Percentiles rank a stretch among this genome's conserved stretches.
These are phyloP conservation scores for Candida manassasensis DNA, from an alignment of 805 yeast species.

Conservation along the genomic window DNA sequence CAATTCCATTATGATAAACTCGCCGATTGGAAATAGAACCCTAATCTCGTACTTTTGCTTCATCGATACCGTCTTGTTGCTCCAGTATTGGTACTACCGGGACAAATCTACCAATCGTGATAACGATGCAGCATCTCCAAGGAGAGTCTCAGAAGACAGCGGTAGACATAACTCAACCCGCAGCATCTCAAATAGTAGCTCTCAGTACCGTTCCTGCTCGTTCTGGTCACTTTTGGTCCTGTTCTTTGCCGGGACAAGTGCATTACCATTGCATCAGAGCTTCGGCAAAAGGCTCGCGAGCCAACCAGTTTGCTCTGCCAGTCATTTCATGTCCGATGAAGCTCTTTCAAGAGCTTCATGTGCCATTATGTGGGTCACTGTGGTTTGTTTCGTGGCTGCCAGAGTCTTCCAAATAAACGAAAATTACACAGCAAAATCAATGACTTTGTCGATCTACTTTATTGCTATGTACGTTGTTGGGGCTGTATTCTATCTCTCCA, in stretches of 20 bases:
- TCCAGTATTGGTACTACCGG: conserved; percentile 68
- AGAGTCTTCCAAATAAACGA: conserved; percentile 33
- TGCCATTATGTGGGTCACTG: conserved; percentile 11
- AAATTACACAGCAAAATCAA: conserved; percentile 25
- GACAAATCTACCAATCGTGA: conserved; percentile 23
- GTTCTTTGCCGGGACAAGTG: too few relatives aligned
- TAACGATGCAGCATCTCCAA: too few relatives aligned
- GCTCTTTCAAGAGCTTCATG: too few relatives aligned
- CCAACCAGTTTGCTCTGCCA: too few relatives aligned
- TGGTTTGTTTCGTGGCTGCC: conserved; percentile 27
- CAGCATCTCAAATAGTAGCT: too few relatives aligned
- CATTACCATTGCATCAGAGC: too few relatives aligned
- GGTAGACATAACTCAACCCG: too few relatives aligned
- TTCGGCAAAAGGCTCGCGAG: too few relatives aligned
- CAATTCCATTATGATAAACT: conserved; percentile 2
- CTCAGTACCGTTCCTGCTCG: too few relatives aligned
- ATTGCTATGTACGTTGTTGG: conserved; percentile 35
- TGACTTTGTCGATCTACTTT: conserved; percentile 33
- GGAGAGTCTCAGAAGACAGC: too few relatives aligned
- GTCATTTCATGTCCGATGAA: too few relatives aligned
- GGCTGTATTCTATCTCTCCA: conserved; percentile 26
- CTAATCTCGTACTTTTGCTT: conserved; percentile 66
- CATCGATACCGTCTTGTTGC: conserved; percentile 63
- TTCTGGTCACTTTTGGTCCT: too few relatives aligned
- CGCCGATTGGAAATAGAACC: conserved; percentile 18